Evolutionary conservation across 1,284 basidiomycete genomes (phyloP).

Genomic region (Mixia osmundae): DNA sequence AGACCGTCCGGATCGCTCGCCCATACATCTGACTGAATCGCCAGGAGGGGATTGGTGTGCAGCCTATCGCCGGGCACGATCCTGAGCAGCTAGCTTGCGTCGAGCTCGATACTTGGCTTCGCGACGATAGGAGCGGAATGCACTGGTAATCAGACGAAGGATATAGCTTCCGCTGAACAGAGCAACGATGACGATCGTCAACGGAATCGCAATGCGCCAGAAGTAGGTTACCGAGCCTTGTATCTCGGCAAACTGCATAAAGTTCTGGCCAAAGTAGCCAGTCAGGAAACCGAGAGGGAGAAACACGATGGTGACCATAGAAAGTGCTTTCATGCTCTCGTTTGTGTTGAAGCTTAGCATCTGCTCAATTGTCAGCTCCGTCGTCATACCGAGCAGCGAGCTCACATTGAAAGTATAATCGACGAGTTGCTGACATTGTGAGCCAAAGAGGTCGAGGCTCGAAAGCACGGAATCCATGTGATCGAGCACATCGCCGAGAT

Average conservation of each 20-base stretch:
- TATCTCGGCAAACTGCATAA: not conserved
- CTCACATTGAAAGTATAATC: constrained; percentile 1
- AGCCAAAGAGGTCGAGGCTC: not conserved
- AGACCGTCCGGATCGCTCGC: constrained; percentile 11
- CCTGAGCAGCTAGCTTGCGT: too few species aligned
- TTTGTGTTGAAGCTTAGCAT: not conserved
- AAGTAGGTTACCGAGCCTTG: not conserved
- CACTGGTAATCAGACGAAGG: too few species aligned
- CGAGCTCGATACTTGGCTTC: too few species aligned
- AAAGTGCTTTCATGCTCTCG: constrained; percentile 1
- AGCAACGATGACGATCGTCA: too few species aligned
- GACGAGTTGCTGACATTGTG: not conserved
- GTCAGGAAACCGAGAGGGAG: constrained; percentile 1
- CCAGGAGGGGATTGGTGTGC: too few species aligned
- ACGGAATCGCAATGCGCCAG: constrained; percentile 1
- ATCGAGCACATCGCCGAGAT: constrained; percentile 1
- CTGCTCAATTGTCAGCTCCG: too few species aligned
- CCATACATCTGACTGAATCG: not conserved
- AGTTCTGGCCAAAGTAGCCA: not conserved
- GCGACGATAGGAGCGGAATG: too few species aligned
- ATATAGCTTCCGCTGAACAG: too few species aligned
- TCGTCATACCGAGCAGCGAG: too few species aligned
- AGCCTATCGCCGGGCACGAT: not conserved
- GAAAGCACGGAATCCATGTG: not conserved
- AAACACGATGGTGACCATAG: not conserved